These are phyloP conservation scores for Diaporthe citrichinensis DNA, from an alignment of 2,329 filamentous ascomycete species.

Conservation along the genomic window DNA sequence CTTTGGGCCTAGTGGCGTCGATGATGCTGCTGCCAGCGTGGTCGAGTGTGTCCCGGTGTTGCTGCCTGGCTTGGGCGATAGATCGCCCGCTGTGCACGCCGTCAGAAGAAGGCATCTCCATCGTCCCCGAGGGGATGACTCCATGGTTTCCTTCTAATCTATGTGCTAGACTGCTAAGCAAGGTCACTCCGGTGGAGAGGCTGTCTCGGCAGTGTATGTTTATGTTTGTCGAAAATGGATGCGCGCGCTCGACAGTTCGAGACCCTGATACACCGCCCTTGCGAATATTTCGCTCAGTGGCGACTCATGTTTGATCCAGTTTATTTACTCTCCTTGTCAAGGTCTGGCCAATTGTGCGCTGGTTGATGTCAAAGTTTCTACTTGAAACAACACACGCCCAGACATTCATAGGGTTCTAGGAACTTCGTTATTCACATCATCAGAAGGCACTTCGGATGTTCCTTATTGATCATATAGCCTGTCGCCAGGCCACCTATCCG, in stretches of 20 bases:
- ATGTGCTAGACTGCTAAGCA: neutral
- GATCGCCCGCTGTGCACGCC: neutral
- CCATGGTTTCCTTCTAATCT: too few relatives aligned
- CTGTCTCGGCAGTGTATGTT: neutral
- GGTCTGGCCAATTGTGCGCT: conserved; percentile 1
- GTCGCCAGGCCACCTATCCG: neutral
- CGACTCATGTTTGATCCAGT: conserved; percentile 25
- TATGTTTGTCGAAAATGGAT: neutral
- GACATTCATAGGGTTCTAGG: neutral
- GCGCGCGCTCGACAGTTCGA: conserved; percentile 14
- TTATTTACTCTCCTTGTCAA: conserved; percentile 2
- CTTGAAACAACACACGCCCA: neutral
- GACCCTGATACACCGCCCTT: conserved; percentile 11
- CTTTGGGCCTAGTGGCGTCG: conserved; percentile 24
- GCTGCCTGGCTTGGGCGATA: neutral
- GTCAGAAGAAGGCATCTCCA: neutral
- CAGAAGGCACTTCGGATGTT: neutral
- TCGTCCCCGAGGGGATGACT: neutral
- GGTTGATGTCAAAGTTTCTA: conserved; percentile 7
- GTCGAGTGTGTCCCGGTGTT: neutral
- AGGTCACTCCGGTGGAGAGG: neutral
- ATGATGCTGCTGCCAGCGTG: neutral
- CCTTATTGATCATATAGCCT: neutral
- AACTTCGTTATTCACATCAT: neutral
- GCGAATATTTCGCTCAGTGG: conserved; percentile 17